Evolutionary conservation across 1,284 basidiomycete genomes (phyloP), one percentile per base, ranked within the genome.

Genomic region (Wolfiporia cocos): DNA sequence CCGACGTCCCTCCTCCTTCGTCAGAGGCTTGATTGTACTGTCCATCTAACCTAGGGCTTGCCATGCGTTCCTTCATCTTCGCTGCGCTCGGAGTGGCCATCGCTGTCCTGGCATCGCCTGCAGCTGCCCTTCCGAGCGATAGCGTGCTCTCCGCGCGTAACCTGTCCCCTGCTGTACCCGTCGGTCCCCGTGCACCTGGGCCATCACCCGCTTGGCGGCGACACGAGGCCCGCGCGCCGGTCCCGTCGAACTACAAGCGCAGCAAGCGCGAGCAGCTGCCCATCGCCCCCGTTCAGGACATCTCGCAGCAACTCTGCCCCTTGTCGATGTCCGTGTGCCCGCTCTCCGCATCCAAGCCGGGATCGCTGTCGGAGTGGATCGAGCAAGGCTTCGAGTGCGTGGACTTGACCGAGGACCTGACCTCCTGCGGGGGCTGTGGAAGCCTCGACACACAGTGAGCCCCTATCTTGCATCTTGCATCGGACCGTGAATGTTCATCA

Each of bases 361-460:
- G n/a, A 6, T 49, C 49, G 4, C 35, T 57, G 19, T 24, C 31
- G 30, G 51, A 53, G 26, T 58, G 53, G 52, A 45, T 54, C 31
- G 34, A 39, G 18, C 34, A 56, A 2, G 58, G 54, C 11, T 60
- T 54, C 43, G 62, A 65, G 42, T 65, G 63, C 37, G 59, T 60
- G n/a, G 61, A 63, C 36, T 44, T 58, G 26, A 31, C 33, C 10
- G 52, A 49, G 39, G 63, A 65, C 42, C 50, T 64, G 29, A 47
- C 43, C 17, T 57, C 57, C 28, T 65, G 61, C 42, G 63, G 62
- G 12, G 63, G 63, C 23, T 65, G 63, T 48, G 56, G 57, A 11
- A 50, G 34, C 11, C 33, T 59, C 12, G 52, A 62, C 39, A 31
- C 36, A 15, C 44, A 47, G 62, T 64, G 44, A 44, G 62, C 55